These are phyloP conservation scores for Neofusicoccum cordaticola DNA, from an alignment of 2,329 filamentous ascomycete species.

Conservation along the genomic window DNA sequence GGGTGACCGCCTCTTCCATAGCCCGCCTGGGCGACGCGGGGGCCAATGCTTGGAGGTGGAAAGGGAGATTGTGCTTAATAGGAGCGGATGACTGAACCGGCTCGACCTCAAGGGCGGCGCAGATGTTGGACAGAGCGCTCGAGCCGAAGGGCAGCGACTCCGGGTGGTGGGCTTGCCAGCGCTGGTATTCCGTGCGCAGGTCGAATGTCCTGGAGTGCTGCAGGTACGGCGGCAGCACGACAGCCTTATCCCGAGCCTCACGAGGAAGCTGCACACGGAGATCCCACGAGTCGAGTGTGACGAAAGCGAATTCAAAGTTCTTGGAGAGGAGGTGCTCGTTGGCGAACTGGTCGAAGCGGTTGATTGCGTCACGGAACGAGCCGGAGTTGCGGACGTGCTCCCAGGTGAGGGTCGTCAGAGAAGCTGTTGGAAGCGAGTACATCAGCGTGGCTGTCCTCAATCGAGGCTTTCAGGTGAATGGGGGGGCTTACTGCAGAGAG, in stretches of 20 bases:
- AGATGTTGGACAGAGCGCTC: conserved; percentile 94
- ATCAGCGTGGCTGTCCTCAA: conserved; percentile 14
- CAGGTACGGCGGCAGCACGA: conserved; percentile 91
- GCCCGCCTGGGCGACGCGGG: conserved; percentile 92
- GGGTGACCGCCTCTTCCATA: conserved; percentile 95
- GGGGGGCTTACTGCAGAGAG: conserved; percentile 82
- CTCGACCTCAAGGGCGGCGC: conserved; percentile 95
- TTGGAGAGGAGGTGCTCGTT: conserved; percentile 86
- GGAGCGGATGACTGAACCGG: conserved; percentile 95
- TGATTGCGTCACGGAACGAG: conserved; percentile 94
- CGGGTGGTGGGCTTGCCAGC: conserved; percentile 97
- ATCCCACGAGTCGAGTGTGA: conserved; percentile 98
- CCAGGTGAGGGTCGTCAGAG: conserved; percentile 96
- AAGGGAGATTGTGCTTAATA: conserved; percentile 97
- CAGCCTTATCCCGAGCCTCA: conserved; percentile 96
- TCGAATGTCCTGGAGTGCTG: conserved; percentile 98
- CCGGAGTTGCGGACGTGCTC: conserved; percentile 97
- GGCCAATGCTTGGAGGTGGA: conserved; percentile 93
- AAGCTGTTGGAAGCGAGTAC: conserved; percentile 60
- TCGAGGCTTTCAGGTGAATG: conserved; percentile 6
- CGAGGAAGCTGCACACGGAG: conserved; percentile 95
- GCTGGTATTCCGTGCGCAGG: conserved; percentile 93
- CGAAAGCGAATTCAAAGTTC: conserved; percentile 95
- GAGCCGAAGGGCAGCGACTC: conserved; percentile 96
- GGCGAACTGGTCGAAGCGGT: conserved; percentile 90